Evolutionary conservation across 306 rosid species (phyloP).

Genomic region (Macrotyloma uniflorum): DNA sequence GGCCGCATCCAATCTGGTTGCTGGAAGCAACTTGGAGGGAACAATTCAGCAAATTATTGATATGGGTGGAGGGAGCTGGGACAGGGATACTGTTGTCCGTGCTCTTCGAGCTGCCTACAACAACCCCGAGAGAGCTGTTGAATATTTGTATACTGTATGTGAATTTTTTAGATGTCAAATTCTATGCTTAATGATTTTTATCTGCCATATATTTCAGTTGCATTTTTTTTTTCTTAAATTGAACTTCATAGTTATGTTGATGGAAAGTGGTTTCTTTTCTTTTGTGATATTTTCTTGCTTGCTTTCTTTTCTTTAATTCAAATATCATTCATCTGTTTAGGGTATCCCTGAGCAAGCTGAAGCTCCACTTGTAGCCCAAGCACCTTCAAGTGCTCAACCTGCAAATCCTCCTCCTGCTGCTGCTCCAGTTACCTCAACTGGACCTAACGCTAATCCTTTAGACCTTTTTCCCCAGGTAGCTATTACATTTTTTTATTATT

Average conservation of each 20-base stretch:
- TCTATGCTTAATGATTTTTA: neutral
- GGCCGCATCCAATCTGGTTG: slow-evolving; percentile 78
- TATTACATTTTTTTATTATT: neutral
- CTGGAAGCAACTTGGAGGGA: slow-evolving; percentile 75
- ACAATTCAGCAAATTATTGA: slow-evolving; percentile 70
- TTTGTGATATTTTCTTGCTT: neutral
- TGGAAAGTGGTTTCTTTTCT: neutral
- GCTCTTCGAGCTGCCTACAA: slow-evolving; percentile 89
- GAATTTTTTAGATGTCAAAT: neutral
- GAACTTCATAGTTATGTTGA: neutral
- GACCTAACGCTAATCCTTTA: slow-evolving; percentile 84
- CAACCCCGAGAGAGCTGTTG: slow-evolving; percentile 91
- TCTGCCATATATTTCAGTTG: neutral
- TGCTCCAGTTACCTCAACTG: slow-evolving; percentile 54
- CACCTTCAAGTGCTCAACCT: slow-evolving; percentile 48
- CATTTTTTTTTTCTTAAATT: neutral
- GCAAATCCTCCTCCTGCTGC: slow-evolving; percentile 54
- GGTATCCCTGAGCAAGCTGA: slow-evolving; percentile 90
- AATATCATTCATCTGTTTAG: slow-evolving; percentile 36
- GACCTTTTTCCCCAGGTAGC: slow-evolving; percentile 86
- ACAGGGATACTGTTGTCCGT: slow-evolving; percentile 74
- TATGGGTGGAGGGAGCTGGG: slow-evolving; percentile 93
- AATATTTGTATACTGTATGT: slow-evolving; percentile 79
- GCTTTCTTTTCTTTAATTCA: neutral
- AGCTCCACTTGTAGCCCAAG: slow-evolving; percentile 57